A percentile compares a stretch with the other conserved stretches of the same genome.
phyloP scores from a whole-genome alignment of 2,329 filamentous ascomycete species.

The Calcarisporium arbuscula region DNA sequence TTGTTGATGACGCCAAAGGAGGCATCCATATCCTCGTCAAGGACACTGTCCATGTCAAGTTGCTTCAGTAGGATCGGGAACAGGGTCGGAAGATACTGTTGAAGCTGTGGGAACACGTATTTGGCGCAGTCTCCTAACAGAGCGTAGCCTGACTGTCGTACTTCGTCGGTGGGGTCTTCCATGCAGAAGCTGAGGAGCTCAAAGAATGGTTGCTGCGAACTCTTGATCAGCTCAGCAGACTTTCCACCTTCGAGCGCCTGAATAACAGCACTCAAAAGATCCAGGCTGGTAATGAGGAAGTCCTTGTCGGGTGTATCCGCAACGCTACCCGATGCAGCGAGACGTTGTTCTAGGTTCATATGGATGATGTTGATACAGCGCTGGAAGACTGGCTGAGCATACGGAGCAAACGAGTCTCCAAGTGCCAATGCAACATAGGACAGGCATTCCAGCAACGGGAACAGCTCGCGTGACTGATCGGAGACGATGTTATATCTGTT shows the following conservation, averaged over 20 bases:
- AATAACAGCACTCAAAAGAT: slow-evolving; percentile 87
- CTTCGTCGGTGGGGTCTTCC: slow-evolving; percentile 85
- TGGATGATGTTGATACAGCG: slow-evolving; percentile 90
- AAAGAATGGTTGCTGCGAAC: slow-evolving; percentile 78
- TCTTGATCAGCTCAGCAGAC: slow-evolving; percentile 69
- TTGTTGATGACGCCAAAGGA: slow-evolving; percentile 95
- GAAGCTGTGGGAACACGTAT: slow-evolving; percentile 79
- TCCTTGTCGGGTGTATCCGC: slow-evolving; percentile 86
- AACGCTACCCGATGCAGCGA: slow-evolving; percentile 62
- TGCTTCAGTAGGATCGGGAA: slow-evolving; percentile 81
- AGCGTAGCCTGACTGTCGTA: slow-evolving; percentile 92
- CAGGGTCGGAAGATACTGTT: slow-evolving; percentile 64
- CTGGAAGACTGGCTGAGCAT: slow-evolving; percentile 77
- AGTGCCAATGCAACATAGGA: slow-evolving; percentile 90
- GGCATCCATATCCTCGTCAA: slow-evolving; percentile 75
- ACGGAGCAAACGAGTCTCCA: slow-evolving; percentile 74
- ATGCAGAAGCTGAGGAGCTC: slow-evolving; percentile 87
- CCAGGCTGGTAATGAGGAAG: slow-evolving; percentile 90
- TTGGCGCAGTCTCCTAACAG: slow-evolving; percentile 91
- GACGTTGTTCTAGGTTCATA: slow-evolving; percentile 75
- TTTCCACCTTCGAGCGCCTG: slow-evolving; percentile 74
- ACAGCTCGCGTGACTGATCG: slow-evolving; percentile 87
- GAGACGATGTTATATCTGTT: slow-evolving; percentile 79
- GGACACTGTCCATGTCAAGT: slow-evolving; percentile 71
- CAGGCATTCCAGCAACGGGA: slow-evolving; percentile 91